Evolutionary conservation across 345 rosid species (phyloP).

Genomic region (Eucalyptus regnans): DNA sequence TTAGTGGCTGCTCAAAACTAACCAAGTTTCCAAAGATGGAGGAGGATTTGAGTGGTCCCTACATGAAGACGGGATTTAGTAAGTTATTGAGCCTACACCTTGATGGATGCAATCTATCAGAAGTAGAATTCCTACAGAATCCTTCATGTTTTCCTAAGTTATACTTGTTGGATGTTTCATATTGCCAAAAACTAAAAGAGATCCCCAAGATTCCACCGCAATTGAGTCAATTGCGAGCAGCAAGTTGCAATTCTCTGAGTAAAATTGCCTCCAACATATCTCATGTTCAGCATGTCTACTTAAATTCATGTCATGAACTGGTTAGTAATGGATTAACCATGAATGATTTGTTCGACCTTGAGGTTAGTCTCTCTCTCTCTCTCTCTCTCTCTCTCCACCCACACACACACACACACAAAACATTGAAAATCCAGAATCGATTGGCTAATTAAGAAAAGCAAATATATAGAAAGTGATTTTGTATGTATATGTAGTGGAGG

Average conservation of each 20-base stretch:
- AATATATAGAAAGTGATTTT: no score
- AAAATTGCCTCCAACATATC: not conserved
- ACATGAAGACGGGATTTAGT: not conserved
- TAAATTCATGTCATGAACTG: not conserved
- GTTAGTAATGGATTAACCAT: not conserved
- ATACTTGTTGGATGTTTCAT: rapidly evolving
- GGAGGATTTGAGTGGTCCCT: not conserved
- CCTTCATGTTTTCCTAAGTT: not conserved
- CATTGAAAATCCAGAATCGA: no score
- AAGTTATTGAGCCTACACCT: rapidly evolving
- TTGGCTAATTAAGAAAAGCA: no score
- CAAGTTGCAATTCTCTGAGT: rapidly evolving
- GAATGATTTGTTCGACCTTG: not conserved
- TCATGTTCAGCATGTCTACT: rapidly evolving
- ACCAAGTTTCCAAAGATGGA: not conserved
- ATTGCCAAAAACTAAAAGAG: not conserved
- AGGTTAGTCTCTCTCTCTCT: no score
- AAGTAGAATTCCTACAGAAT: not conserved
- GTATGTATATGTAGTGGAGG: no score
- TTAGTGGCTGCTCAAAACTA: not conserved
- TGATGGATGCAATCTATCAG: not conserved
- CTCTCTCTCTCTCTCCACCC: no score
- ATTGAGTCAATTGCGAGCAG: rapidly evolving
- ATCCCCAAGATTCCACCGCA: not conserved
- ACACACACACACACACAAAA: no score